Evolutionary conservation across 2,329 filamentous ascomycete genomes (phyloP).

Genomic region (Cytospora mali): DNA sequence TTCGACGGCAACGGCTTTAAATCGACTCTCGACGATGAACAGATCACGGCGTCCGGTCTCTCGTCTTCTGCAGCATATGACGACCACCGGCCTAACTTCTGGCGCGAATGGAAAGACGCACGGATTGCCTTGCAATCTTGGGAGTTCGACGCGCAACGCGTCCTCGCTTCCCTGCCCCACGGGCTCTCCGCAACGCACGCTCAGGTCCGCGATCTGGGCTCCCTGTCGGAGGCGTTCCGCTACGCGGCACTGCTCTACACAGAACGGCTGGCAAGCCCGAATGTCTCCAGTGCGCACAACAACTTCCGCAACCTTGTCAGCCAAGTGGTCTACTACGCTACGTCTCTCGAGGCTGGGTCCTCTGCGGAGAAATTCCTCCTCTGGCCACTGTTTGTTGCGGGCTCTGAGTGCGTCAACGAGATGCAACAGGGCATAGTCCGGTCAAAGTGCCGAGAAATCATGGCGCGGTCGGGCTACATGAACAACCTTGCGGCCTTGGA

Average conservation of each 20-base stretch:
- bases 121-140: constrained; percentile 77
- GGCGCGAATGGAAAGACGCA: constrained; percentile 83
- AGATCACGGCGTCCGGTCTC: constrained; percentile 48
- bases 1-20: constrained; percentile 71
- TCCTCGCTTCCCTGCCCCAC: constrained; percentile 54
- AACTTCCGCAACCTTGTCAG: constrained; percentile 84
- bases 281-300: constrained; percentile 69
- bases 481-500: constrained; percentile 89
- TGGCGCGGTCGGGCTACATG: constrained; percentile 86
- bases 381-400: constrained; percentile 90
- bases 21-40: constrained; percentile 57
- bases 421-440: constrained; percentile 79
- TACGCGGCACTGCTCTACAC: constrained; percentile 88
- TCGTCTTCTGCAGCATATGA: constrained; percentile 52
- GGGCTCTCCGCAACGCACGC: constrained; percentile 46
- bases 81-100: constrained; percentile 69
- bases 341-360: constrained; percentile 71
- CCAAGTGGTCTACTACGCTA: constrained; percentile 81
- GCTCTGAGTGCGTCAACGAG: constrained; percentile 84
- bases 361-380: constrained; percentile 84
- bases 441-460: constrained; percentile 80
- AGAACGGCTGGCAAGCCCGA: constrained; percentile 80
- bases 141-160: constrained; percentile 67
- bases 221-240: constrained; percentile 88
- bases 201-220: constrained; percentile 73